Evolutionary conservation across 257 asterid species (phyloP), one percentile per base, ranked within the genome.

Genomic region (Plantago major): DNA sequence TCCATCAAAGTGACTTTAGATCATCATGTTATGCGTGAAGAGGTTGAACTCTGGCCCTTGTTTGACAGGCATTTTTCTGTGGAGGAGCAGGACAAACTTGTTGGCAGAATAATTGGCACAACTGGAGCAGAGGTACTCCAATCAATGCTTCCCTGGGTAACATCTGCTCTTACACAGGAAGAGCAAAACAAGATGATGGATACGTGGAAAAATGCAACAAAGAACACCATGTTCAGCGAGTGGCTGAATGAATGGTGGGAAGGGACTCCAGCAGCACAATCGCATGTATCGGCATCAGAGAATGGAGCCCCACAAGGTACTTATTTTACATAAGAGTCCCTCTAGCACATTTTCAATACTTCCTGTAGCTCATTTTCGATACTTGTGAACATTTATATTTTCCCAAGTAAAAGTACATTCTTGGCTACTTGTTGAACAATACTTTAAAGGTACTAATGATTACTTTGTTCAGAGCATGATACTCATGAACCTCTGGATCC

Each of bases 221-320:
- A 86, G 79, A 92, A 92, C 69, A 92, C 98, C 26, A 92, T 92
- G 98, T 92, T 92, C 73, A 82, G 87, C 55, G 97, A 92, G 81
- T 92, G 98, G 98, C 95, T 92, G 51, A 66, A 92, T 76, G 98
- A 92, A 74, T 92, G 98, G 98, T 92, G 98, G 98, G 90, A 80
- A 73, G 94, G 85, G 64, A 75, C 74, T 71, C 74, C 84, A 52
- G 76, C 76, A 18, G 63, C 74, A 64, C 62, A 79, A 17, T 78
- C 86, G 30, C 78, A 66, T 64, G 60, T 57, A 63, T 76, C 89
- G 46, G 73, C 84, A 45, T 78, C 95, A 44, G 84, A 81, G 63
- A 68, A 64, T 63, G 67, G 69, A 56, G 53, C 63, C 46, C 70
- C 91, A 55, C 78, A 75, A 83, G 96, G 95, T 85, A 76, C 71